phyloP scores from a whole-genome alignment of 2,329 filamentous ascomycete genomes.

The Apiospora malaysiana region DNA sequence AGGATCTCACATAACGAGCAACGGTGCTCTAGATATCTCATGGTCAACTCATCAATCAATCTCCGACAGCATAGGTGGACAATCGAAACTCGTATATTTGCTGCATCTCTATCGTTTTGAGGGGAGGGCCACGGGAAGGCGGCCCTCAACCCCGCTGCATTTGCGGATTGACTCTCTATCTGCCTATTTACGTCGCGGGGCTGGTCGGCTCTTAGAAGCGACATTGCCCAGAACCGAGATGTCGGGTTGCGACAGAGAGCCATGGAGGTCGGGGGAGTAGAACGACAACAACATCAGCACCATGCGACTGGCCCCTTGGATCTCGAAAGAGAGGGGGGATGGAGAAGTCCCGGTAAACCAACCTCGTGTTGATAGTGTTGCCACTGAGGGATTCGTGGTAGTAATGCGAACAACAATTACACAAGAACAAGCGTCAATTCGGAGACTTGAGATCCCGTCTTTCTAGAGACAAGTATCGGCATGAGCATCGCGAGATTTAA shows the following conservation, averaged over 20 bases:
- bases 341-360: neutral
- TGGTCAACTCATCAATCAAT: neutral
- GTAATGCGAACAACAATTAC: neutral
- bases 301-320: too few relatives aligned
- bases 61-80: neutral
- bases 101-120: neutral
- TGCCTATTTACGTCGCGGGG: slow-evolving; percentile 5
- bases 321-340: neutral
- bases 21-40: neutral
- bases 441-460: neutral
- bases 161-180: neutral
- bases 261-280: neutral
- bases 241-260: neutral
- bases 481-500: neutral
- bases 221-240: neutral
- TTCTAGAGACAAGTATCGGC: neutral
- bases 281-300: neutral
- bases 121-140: slow-evolving; percentile 21
- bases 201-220: slow-evolving; percentile 19
- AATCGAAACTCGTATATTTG: neutral
- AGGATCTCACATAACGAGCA: neutral
- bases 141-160: slow-evolving; percentile 24
- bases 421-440: neutral
- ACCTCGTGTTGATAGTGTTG: neutral
- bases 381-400: neutral